A percentile compares a stretch with the other conserved stretches of the same genome.
Evolutionary conservation across 2,329 filamentous ascomycete species (phyloP).

Genomic region (Ceratocystis eucalypticola): DNA sequence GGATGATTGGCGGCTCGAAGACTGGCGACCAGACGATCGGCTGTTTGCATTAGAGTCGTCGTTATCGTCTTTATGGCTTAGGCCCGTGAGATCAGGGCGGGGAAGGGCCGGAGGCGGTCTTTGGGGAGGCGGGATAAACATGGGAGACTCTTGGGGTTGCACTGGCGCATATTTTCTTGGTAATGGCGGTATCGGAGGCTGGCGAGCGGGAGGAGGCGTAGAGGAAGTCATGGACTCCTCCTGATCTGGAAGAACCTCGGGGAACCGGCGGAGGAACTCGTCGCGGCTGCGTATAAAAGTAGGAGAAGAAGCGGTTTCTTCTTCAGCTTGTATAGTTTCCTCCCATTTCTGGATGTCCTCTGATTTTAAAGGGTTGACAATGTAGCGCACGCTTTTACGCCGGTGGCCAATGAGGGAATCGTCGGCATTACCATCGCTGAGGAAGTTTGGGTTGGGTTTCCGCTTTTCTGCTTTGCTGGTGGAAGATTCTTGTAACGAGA

Average conservation of each 20-base stretch:
- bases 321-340: slow-evolving; percentile 56
- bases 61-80: slow-evolving; percentile 14
- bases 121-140: slow-evolving; percentile 20
- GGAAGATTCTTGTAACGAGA: slow-evolving; percentile 41
- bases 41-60: slow-evolving; percentile 7
- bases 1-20: slow-evolving; percentile 23
- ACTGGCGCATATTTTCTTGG: background rate
- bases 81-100: slow-evolving; percentile 41
- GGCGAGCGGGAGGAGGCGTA: slow-evolving; percentile 15
- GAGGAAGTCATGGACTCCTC: slow-evolving; percentile 44
- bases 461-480: slow-evolving; percentile 20
- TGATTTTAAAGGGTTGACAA: slow-evolving; percentile 55
- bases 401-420: slow-evolving; percentile 2
- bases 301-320: slow-evolving; percentile 35
- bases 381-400: slow-evolving; percentile 33
- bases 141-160: slow-evolving; percentile 9
- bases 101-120: slow-evolving; percentile 53
- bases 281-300: slow-evolving; percentile 58
- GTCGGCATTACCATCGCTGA: background rate
- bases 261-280: slow-evolving; percentile 72
- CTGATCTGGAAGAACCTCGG: slow-evolving; percentile 49
- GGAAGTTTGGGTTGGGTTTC: slow-evolving; percentile 11
- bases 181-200: background rate
- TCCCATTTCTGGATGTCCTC: slow-evolving; percentile 76
- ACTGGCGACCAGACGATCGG: slow-evolving; percentile 26